A percentile compares a stretch with the other conserved stretches of the same genome.
These are phyloP conservation scores for Malassezia dermatis DNA, from an alignment of 1,284 basidiomycete species.

Conservation along the genomic window DNA sequence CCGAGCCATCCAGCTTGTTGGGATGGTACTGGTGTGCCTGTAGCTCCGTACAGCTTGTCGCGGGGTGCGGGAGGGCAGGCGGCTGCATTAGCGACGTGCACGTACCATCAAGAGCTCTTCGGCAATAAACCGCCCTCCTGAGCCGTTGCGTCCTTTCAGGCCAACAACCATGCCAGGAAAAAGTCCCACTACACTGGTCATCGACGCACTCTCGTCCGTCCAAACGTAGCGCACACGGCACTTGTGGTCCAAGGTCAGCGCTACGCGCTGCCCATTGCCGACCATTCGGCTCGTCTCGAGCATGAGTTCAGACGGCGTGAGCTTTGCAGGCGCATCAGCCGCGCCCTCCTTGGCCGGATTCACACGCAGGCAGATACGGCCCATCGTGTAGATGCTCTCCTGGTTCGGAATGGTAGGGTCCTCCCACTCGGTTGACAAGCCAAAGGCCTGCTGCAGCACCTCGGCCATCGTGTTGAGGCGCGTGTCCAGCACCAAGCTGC, in stretches of 20 bases:
- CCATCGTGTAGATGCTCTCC: constrained; percentile 38
- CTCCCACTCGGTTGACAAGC: constrained; percentile 23
- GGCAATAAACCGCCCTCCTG: constrained; percentile 72
- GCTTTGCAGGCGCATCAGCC: background rate
- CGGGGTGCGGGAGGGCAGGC: constrained; percentile 33
- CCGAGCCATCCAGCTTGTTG: constrained; percentile 16
- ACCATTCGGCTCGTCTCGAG: constrained; percentile 34
- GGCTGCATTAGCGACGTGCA: constrained; percentile 19
- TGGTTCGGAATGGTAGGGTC: constrained; percentile 35
- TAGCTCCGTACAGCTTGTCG: constrained; percentile 23
- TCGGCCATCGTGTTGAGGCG: constrained; percentile 32
- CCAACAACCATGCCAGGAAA: constrained; percentile 84
- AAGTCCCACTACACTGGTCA: constrained; percentile 52
- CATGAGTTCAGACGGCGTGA: constrained; percentile 16
- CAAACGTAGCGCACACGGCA: constrained; percentile 29
- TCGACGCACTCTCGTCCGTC: constrained; percentile 11
- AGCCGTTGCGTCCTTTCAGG: constrained; percentile 80
- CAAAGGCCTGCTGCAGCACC: constrained; percentile 27
- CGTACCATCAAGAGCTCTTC: constrained; percentile 68
- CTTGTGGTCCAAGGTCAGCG: constrained; percentile 22
- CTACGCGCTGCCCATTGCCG: constrained; percentile 33
- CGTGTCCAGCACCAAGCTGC: constrained; percentile 33
- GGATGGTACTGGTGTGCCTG: constrained; percentile 20
- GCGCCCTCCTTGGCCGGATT: background rate
- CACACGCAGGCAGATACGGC: constrained; percentile 25